Evolutionary conservation across 2,329 filamentous ascomycete genomes (phyloP), one percentile per base, ranked within the genome.

Genomic region (Graphilbum fragrans): DNA sequence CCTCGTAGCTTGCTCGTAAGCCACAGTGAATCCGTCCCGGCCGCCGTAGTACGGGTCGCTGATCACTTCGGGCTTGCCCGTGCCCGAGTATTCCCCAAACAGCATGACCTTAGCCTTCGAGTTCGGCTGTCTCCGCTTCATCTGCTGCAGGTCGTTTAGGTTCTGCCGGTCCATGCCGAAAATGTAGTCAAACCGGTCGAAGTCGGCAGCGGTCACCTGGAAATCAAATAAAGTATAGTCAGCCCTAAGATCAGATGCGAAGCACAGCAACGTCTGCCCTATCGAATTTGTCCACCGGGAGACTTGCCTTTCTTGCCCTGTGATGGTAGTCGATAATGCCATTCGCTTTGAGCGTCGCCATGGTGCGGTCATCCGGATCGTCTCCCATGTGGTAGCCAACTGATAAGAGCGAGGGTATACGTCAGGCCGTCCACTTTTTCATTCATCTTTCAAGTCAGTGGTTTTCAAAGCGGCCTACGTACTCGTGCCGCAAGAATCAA

Each of bases 41-140:
- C 77, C 86, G n/a, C 86, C 87, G 59, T 96, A 96, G 63, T 96
- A 98, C 14, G 92, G 92, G 59, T 96, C 92, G 44, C 74, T 67
- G 9, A 95, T 79, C 37, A 85, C 72, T 64, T 94, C 84, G 18
- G 72, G 69, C n/a, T 62, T 74, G 55, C 56, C 73, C 27, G 66
- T 74, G 4, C 82, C 83, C 54, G 84, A 87, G 52, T 69, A 78
- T 54, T 88, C 82, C 25, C 92, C 92, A 64, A 92, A 96, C 38
- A 96, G 63, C 69, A 84, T 80, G 41, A 94, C 75, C 55, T 74
- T 70, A 4, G 76, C 77, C 56, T 73, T 75, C 25, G 67, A 59
- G 27, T 72, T 67, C n/a, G 70, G 65, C 49, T 72, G 74, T 49
- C 74, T 67, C 45, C 69, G 64, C 48, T 75, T 66, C 55, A 80